A percentile compares a stretch with the other conserved stretches of the same genome.
These are phyloP conservation scores for Populus trichocarpa DNA, from an alignment of 441 rosid genomes.

Conservation along the genomic window DNA sequence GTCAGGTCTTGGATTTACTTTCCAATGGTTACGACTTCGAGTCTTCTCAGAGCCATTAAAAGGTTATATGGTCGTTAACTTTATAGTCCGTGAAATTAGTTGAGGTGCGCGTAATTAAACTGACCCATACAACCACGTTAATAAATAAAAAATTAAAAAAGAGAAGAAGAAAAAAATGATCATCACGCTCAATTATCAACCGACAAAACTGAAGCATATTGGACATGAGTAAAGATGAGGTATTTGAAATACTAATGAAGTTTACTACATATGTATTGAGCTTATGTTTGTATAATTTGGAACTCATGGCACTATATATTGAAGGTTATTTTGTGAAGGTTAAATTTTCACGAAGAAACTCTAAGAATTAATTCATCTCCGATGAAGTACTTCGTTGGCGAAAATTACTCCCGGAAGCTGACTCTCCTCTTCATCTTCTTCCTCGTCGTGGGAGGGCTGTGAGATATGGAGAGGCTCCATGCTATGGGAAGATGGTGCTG, in stretches of 20 bases:
- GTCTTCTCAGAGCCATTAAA: too few relatives aligned
- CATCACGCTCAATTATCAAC: neutral
- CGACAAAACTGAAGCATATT: neutral
- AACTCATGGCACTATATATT: too few relatives aligned
- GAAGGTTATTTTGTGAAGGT: neutral
- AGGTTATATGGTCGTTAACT: too few relatives aligned
- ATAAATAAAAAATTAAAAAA: too few relatives aligned
- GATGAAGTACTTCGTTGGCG: slow-evolving; percentile 38
- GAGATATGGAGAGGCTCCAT: slow-evolving; percentile 49
- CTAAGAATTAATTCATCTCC: slow-evolving; percentile 27
- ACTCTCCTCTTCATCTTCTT: slow-evolving; percentile 70
- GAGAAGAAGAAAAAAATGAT: too few relatives aligned
- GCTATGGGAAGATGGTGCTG: slow-evolving; percentile 50
- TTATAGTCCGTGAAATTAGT: accelerated
- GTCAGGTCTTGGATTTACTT: too few relatives aligned
- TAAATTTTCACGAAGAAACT: neutral
- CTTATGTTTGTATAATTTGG: neutral
- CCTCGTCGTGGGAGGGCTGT: slow-evolving; percentile 42
- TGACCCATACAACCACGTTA: too few relatives aligned
- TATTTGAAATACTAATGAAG: neutral
- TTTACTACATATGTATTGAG: neutral
- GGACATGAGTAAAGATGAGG: neutral
- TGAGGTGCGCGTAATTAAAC: too few relatives aligned
- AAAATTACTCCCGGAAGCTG: slow-evolving; percentile 36
- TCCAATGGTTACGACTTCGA: too few relatives aligned